phyloP scores from a whole-genome alignment of 1,139 yeast genomes.

The Groenewaldozyma auringiensis region DNA sequence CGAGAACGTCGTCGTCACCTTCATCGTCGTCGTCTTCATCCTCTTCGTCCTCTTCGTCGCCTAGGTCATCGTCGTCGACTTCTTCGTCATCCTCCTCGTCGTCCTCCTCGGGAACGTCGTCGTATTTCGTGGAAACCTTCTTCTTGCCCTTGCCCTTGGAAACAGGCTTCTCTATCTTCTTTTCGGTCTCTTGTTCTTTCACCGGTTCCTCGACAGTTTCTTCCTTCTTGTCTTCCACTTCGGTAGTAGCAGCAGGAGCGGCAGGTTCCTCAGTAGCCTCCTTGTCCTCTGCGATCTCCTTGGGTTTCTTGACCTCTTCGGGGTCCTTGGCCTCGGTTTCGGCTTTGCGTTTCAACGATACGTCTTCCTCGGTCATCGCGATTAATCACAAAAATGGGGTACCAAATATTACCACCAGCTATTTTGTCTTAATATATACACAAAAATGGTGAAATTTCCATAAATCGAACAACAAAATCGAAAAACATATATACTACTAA shows the following conservation, averaged over 20 bases:
- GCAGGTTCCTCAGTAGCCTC: slow-evolving; percentile 2
- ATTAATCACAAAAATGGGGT: too few relatives aligned
- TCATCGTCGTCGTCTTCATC: slow-evolving; percentile 19
- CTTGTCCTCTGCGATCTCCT: neutral
- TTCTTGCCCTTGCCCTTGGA: slow-evolving; percentile 21
- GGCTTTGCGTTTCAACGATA: slow-evolving; percentile 16
- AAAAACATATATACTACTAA: too few relatives aligned
- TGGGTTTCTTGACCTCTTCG: slow-evolving; percentile 1
- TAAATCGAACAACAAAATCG: too few relatives aligned
- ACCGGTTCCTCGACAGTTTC: slow-evolving; percentile 3
- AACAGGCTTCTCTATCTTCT: slow-evolving; percentile 7
- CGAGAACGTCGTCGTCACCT: slow-evolving; percentile 31
- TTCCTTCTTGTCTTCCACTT: slow-evolving; percentile 4
- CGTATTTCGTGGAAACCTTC: slow-evolving; percentile 25
- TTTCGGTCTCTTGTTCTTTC: slow-evolving; percentile 3
- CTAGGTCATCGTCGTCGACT: slow-evolving; percentile 25
- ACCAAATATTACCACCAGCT: too few relatives aligned
- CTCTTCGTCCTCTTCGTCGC: slow-evolving; percentile 24
- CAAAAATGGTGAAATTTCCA: too few relatives aligned
- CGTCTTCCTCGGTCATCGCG: slow-evolving; percentile 9
- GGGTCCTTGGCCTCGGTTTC: slow-evolving; percentile 9
- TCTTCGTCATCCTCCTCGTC: slow-evolving; percentile 32
- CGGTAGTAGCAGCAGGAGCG: slow-evolving; percentile 1
- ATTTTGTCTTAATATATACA: too few relatives aligned
- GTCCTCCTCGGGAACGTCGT: slow-evolving; percentile 32